Percentiles rank a stretch among this genome's conserved stretches.
These are phyloP conservation scores for Neonectria faginata DNA, from an alignment of 2,329 filamentous ascomycete species.

Conservation along the genomic window DNA sequence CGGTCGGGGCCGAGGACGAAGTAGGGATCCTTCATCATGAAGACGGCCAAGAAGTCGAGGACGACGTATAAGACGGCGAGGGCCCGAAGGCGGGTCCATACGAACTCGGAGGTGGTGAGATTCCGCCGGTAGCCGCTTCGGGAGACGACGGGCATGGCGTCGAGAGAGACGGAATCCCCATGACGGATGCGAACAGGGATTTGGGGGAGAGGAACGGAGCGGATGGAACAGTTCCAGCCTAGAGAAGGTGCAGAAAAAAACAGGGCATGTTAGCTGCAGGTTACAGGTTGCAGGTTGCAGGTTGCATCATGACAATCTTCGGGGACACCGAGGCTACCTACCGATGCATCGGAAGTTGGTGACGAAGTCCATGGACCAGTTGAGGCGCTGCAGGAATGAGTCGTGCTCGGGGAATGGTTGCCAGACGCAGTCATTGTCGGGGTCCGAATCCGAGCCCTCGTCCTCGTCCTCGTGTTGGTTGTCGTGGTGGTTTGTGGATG, in stretches of 20 bases:
- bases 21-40: conserved; percentile 82
- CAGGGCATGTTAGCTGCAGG: conserved; percentile 4
- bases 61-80: conserved; percentile 71
- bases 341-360: conserved; percentile 67
- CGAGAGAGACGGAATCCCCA: conserved; percentile 55
- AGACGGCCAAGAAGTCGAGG: conserved; percentile 76
- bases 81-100: conserved; percentile 57
- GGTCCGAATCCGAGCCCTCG: background rate
- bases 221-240: conserved; percentile 70
- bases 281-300: conserved; percentile 6
- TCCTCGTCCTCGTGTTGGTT: background rate
- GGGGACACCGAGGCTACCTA: conserved; percentile 45
- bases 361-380: conserved; percentile 68
- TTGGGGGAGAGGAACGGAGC: conserved; percentile 61
- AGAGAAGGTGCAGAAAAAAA: background rate
- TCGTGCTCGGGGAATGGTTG: conserved; percentile 66
- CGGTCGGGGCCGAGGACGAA: conserved; percentile 68
- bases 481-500: background rate
- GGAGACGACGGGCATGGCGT: conserved; percentile 56
- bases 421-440: conserved; percentile 67
- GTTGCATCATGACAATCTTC: background rate
- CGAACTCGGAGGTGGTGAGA: conserved; percentile 57
- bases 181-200: conserved; percentile 50
- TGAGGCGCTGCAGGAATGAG: conserved; percentile 61
- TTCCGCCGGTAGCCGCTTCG: conserved; percentile 60